These are phyloP conservation scores for Solanum medicagineum DNA, from an alignment of 257 asterid species.

Conservation along the genomic window DNA sequence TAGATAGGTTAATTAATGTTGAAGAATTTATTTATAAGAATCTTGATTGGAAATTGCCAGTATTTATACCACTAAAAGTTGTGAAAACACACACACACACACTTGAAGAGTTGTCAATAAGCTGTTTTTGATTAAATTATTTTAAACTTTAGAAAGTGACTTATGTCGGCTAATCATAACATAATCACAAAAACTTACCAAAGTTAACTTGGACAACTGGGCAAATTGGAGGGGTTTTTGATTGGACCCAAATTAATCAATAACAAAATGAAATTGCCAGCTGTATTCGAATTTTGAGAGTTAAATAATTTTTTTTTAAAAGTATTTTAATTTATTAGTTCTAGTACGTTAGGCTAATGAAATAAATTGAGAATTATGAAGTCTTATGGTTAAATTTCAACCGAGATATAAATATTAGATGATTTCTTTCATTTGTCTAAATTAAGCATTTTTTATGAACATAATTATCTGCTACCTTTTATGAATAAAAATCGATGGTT, in stretches of 20 bases:
- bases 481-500: too few relatives aligned
- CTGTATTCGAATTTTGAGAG: not conserved
- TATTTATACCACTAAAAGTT: not conserved
- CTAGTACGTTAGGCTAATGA: not conserved
- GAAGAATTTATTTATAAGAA: not conserved
- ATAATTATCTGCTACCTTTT: not conserved
- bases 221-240: not conserved
- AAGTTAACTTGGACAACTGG: not conserved
- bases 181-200: not conserved
- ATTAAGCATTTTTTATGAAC: not conserved
- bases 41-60: not conserved
- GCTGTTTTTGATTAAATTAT: not conserved
- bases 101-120: not conserved
- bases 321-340: not conserved
- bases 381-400: not conserved
- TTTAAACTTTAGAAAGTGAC: conserved; percentile 20
- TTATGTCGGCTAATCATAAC: conserved; percentile 5
- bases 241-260: not conserved
- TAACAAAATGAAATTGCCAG: not conserved
- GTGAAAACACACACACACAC: not conserved
- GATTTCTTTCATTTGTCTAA: too few relatives aligned
- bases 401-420: too few relatives aligned
- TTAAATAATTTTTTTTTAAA: not conserved
- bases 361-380: not conserved
- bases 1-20: not conserved